Evolutionary conservation across 345 rosid species (phyloP), one percentile per base, ranked within the genome.

Genomic region (Bruguiera parviflora): DNA sequence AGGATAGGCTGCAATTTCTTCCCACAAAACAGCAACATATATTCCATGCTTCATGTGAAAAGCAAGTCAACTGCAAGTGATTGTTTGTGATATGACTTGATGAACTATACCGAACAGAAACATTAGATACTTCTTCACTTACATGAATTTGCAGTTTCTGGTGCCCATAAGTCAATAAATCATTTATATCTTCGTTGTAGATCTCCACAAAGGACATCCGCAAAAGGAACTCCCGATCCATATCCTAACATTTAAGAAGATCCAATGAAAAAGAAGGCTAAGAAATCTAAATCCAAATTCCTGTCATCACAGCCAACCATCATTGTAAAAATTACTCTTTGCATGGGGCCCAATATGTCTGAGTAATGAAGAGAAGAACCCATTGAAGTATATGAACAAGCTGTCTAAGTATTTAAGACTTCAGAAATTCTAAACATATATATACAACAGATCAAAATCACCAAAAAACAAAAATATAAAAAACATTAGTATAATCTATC

Each of bases 191-290:
- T 80, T 94, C 97, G 53, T 94, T 94, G 69, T 91, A 94, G 18
- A 94, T 94, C 83, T 94, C 98, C 85, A 91, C 73, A 64, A 89
- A 94, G 0, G 98, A 91, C 96, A 94, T 89, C 35, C 96, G 87
- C 73, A 94, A 61, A 53, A 94, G 87, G 75, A 91, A 94, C 82
- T 94, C 98, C 63, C 97, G 82, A 60, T 83, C 88, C 56, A 61
- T 73, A 43, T 83, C 92, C 97, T 94, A 61, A 39, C 53, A 53
- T 20, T 35, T 6, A 10, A 2, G 67, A 63, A 18, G 74, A 64
- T 22, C 43, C n/a, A 25, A 24, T 63, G 51, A 11, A 71, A 71
- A 25, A 5, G 33, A 18, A 9, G 20, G 2, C 24, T 22, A 53
- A 37, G 11, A 8, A 1, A 5, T 37, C 43, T 37, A 8, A 1